phyloP scores from a whole-genome alignment of 768 basidiomycete genomes.

The Russula compacta region DNA sequence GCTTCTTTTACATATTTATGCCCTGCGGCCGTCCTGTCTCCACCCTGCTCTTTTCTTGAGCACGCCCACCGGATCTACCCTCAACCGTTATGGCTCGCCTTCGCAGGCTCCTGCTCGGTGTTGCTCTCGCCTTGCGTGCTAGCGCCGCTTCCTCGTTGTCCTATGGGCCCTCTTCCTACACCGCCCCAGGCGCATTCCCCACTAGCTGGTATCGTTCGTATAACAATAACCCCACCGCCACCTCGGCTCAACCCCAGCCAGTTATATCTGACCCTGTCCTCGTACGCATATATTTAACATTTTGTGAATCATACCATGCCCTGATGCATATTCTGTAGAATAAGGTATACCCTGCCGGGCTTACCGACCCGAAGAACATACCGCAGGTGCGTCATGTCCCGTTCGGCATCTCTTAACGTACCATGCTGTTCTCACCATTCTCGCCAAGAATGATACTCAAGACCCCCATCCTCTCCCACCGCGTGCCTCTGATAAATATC shows the following conservation, averaged over 20 bases:
- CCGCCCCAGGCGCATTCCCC: conserved; percentile 55
- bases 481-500: conserved; percentile 34
- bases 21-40: background rate
- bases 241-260: conserved; percentile 67
- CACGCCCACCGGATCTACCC: background rate
- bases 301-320: background rate
- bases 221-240: conserved; percentile 66
- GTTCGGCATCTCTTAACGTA: background rate
- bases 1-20: background rate
- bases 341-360: conserved; percentile 44
- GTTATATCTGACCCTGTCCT: conserved; percentile 64
- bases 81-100: background rate
- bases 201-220: conserved; percentile 56
- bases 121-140: background rate
- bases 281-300: conserved; percentile 27
- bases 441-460: conserved; percentile 38
- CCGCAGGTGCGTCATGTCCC: conserved; percentile 33
- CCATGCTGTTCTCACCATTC: background rate
- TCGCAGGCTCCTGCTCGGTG: conserved; percentile 1
- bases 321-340: conserved; percentile 32
- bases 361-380: conserved; percentile 56
- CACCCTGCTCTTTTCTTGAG: background rate
- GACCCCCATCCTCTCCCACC: conserved; percentile 65
- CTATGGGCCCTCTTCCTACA: conserved; percentile 39
- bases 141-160: conserved; percentile 2